These are phyloP conservation scores for bread wheat (Triticum aestivum) DNA, from an alignment of 176 grass and related monocot genomes.

Conservation along the genomic window IWGSC_CS_RefSeq_v2.1 NC_057809.1:550531161-550531660, in stretches of 20 bases:
- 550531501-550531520: background rate
- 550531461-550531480: background rate
- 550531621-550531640: too few species aligned
- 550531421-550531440: background rate
- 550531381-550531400: conserved; percentile 19
- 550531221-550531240: background rate
- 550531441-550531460: background rate
- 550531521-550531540: background rate
- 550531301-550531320: conserved; percentile 25
- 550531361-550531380: conserved; percentile 20
- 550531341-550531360: background rate
- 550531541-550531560: background rate
- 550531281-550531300: conserved; percentile 46
- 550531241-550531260: conserved; percentile 51
- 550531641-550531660: too few species aligned
- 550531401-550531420: background rate
- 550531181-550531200: conserved; percentile 26
- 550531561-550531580: too few species aligned
- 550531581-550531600: too few species aligned
- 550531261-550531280: conserved; percentile 33
- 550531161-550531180: background rate
- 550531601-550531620: too few species aligned
- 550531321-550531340: conserved; percentile 6
- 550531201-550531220: background rate
- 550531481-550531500: conserved; percentile 18